A percentile compares a stretch with the other conserved stretches of the same genome.
Evolutionary conservation across 495 filamentous ascomycete species (phyloP).

Genomic region (Penicillium canariense): DNA sequence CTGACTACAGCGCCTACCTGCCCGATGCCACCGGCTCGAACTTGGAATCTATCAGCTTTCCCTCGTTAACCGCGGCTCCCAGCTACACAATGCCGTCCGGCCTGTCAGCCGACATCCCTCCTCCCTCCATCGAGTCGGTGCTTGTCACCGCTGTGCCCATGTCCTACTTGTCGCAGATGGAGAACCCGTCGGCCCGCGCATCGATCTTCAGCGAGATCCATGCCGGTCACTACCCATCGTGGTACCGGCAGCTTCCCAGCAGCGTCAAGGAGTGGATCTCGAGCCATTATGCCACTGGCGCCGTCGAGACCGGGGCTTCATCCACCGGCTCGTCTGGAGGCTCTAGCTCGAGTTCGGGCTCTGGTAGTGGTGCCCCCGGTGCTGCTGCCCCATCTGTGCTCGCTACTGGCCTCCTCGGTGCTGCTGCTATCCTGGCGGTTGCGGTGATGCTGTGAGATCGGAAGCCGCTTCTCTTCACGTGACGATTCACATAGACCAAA

Average conservation of each 20-base stretch:
- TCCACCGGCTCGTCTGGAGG: neutral
- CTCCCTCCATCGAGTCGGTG: constrained; percentile 17
- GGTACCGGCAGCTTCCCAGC: constrained; percentile 21
- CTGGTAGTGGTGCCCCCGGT: neutral
- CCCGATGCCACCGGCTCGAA: neutral
- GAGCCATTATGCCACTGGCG: constrained; percentile 8
- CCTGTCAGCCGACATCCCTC: constrained; percentile 12
- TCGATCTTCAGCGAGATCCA: constrained; percentile 20
- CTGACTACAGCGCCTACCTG: constrained; percentile 5
- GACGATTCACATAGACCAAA: too few species aligned
- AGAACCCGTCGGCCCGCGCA: constrained; percentile 14
- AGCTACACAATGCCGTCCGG: constrained; percentile 13
- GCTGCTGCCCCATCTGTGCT: neutral
- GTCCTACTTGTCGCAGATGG: constrained; percentile 21
- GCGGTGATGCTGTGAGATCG: constrained; percentile 11
- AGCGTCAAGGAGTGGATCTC: constrained; percentile 24
- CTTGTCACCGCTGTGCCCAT: constrained; percentile 21
- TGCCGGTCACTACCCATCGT: constrained; percentile 16
- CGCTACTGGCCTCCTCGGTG: constrained; percentile 9
- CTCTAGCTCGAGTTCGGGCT: neutral
- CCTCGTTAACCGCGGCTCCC: constrained; percentile 14
- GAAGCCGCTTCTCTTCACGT: too few species aligned
- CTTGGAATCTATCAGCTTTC: neutral
- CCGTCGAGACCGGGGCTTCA: neutral
- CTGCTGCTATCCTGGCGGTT: constrained; percentile 11